Conservation (phyloP, 768 basidiomycete species). For the Chiua virens region DNA sequence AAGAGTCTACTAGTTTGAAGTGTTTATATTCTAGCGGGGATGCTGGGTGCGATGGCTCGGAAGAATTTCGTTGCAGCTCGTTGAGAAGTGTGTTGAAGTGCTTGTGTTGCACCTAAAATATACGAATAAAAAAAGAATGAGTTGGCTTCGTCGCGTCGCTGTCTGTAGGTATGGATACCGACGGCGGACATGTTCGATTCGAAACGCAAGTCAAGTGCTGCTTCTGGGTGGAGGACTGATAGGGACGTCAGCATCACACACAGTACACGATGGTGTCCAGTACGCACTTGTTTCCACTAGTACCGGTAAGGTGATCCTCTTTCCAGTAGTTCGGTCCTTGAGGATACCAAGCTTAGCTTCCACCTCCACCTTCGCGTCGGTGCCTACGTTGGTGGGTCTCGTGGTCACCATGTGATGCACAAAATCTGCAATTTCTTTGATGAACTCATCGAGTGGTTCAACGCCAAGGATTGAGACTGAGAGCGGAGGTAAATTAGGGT, state of each 20-base stretch:
- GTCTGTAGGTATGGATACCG: slow-evolving; percentile 32
- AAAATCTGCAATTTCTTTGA: slow-evolving; percentile 89
- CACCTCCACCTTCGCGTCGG: slow-evolving; percentile 63
- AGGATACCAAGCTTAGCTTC: slow-evolving; percentile 89
- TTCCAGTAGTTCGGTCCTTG: slow-evolving; percentile 52
- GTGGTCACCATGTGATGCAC: slow-evolving; percentile 68
- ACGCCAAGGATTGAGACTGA: slow-evolving; percentile 83
- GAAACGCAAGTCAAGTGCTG: slow-evolving; percentile 63
- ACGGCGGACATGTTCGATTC: slow-evolving; percentile 93
- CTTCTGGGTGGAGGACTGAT: slow-evolving; percentile 67
- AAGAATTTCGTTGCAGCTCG: slow-evolving; percentile 60
- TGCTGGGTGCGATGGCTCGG: slow-evolving; percentile 49
- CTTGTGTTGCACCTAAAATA: slow-evolving; percentile 74
- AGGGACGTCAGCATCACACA: slow-evolving; percentile 3
- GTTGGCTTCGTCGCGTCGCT: slow-evolving; percentile 7
- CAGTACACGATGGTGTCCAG: not conserved
- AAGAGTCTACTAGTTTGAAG: slow-evolving; percentile 74
- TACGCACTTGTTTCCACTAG: slow-evolving; percentile 82
- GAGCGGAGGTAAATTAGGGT: slow-evolving; percentile 53
- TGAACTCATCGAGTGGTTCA: slow-evolving; percentile 92
- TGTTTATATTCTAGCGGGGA: slow-evolving; percentile 75
- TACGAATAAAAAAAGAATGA: slow-evolving; percentile 4
- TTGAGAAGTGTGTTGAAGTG: slow-evolving; percentile 90
- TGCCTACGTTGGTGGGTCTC: slow-evolving; percentile 50
- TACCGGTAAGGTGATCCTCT: slow-evolving; percentile 68